These are phyloP conservation scores for Suillus placidus DNA, from an alignment of 768 basidiomycete species.

Conservation along the genomic window DNA sequence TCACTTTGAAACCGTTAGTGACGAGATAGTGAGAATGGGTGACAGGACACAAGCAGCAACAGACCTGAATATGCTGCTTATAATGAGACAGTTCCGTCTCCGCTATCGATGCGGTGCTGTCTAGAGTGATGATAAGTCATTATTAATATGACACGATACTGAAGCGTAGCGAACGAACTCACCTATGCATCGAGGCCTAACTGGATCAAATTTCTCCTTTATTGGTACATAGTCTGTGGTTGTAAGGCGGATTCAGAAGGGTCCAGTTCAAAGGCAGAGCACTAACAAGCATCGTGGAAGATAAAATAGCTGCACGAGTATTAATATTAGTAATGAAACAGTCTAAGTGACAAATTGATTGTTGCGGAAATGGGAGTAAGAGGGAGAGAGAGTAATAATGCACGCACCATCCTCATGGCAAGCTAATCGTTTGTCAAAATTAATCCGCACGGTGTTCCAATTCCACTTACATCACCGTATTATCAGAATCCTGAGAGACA, in stretches of 20 bases:
- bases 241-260: neutral
- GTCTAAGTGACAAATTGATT: neutral
- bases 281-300: neutral
- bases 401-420: too few species aligned
- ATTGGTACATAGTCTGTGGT: neutral
- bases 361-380: too few species aligned
- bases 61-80: neutral
- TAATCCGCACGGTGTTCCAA: neutral
- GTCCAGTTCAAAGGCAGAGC: neutral
- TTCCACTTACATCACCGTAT: constrained; percentile 41
- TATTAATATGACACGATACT: neutral
- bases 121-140: neutral
- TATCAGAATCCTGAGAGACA: constrained; percentile 44
- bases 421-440: constrained; percentile 51
- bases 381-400: too few species aligned
- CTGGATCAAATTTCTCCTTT: neutral
- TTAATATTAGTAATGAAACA: neutral
- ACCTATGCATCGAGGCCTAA: neutral
- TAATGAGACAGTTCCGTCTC: neutral
- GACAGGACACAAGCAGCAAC: neutral
- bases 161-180: neutral
- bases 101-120: neutral
- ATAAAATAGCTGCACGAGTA: neutral
- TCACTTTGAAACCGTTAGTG: too few species aligned
- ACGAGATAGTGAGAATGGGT: neutral